Evolutionary conservation across 2,329 filamentous ascomycete genomes (phyloP).

Genomic region (Apiospora marii): DNA sequence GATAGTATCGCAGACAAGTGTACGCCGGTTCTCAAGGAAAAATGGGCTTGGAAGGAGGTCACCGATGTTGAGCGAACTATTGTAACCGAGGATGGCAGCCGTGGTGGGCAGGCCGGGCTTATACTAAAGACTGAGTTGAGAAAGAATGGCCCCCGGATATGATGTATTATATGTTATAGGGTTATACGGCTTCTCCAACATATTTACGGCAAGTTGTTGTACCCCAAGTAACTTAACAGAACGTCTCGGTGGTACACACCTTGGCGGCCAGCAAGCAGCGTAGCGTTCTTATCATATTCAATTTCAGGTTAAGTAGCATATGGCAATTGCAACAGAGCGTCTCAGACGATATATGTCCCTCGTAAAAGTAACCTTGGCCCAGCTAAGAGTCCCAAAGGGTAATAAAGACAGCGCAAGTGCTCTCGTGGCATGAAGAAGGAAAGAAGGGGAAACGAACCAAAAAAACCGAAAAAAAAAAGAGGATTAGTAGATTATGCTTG

Average conservation of each 20-base stretch:
- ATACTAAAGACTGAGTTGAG: conserved; percentile 54
- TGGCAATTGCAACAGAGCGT: too few relatives aligned
- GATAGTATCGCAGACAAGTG: conserved; percentile 60
- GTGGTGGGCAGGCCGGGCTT: conserved; percentile 57
- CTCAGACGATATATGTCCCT: too few relatives aligned
- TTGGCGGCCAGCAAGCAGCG: background rate
- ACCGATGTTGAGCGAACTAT: conserved; percentile 49
- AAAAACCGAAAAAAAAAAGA: too few relatives aligned
- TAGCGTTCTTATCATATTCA: too few relatives aligned
- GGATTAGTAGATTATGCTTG: background rate
- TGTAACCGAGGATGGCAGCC: conserved; percentile 61
- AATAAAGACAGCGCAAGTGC: too few relatives aligned
- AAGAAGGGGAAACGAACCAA: too few relatives aligned
- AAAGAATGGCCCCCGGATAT: conserved; percentile 33
- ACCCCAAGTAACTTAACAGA: background rate
- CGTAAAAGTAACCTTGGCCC: too few relatives aligned
- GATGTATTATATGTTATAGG: background rate
- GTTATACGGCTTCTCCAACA: background rate
- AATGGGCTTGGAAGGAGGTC: conserved; percentile 71
- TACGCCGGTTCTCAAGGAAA: conserved; percentile 59
- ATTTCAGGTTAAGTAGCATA: too few relatives aligned
- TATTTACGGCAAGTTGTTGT: background rate
- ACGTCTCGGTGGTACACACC: background rate
- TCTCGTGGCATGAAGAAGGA: too few relatives aligned
- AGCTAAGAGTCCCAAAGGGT: too few relatives aligned